Base-by-base conservation (phyloP, 805 yeast species). In the Komagataella populi region DNA sequence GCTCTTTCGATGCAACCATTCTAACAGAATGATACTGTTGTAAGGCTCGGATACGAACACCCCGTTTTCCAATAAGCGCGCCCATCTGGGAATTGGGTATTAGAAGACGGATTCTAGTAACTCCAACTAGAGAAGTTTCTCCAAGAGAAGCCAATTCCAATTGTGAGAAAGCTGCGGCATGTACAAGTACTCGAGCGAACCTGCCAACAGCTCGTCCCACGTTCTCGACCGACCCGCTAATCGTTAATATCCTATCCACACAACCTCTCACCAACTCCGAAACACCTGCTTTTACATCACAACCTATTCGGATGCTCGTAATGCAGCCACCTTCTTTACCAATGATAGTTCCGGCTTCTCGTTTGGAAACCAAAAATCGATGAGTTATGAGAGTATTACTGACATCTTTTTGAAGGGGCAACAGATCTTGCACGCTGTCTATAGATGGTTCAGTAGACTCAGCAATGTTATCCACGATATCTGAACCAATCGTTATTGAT, bases 41-140 rank as follows among this genome's bases (percentile, higher is more conserved):
- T 54, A 88, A 77, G 45, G 83, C 74, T 69, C 87, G 88, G 62
- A 89, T 89, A 62, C 89, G 76, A 10, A 73, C 69, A 50, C 96
- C 96, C 54, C 78, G 85, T 53, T 84, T 80, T 50, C 96, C 96
- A 62, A 89, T 88, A 48, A 89, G 76, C 6, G 95, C 81, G 45
- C 96, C 96, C 80, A 88, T 81, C 63, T 87, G 96, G 50, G 82
- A 74, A 65, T 88, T 87, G 45, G 96, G 88, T 53, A 88, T 74
- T 55, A 89, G 70, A 48, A 89, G 70, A 61, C 96, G 76, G 10
- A 30, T 30, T 30, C 39, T 30, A 10, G 39, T 30, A 4, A 30
- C 39, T 8, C 39, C 39, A 8, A 30, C 14, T 30, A 30, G 5
- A 10, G 39, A 30, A 6, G 39, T 30, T 30, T 14, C 39, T 30